Evolutionary conservation across 2,329 filamentous ascomycete genomes (phyloP), one percentile per base, ranked within the genome.

Genomic region (Thelonectria olida): DNA sequence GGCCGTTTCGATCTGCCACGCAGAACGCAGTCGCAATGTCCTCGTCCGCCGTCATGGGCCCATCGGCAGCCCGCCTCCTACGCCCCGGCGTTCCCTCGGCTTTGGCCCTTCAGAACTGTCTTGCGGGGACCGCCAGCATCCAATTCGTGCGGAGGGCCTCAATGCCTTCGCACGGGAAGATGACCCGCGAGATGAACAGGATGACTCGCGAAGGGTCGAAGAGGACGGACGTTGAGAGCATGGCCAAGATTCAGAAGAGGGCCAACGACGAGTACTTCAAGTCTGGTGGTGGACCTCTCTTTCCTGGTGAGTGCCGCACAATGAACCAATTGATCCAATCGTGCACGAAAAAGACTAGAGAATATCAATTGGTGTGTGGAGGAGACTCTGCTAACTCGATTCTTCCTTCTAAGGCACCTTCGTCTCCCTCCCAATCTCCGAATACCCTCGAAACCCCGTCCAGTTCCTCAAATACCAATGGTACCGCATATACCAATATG

Each of bases 371-470:
- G 5, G 7, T 20, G 17, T 39, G 3, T 5, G 13, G 50, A 28
- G 13, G 8, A 20, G 7, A 12, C 19, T 13, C 7, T 17, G 7
- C 48, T 55, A 5, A 28, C 34, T 13, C 23, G 19, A 19, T 52
- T 36, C 27, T 17, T 25, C 6, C 28, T n/a, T 48, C n/a, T 13
- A 58, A 85, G 84, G 79, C 64, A 84, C 82, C n/a, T 82, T 85
- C 55, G 72, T 85, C 45, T 63, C 81, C 15, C 73, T 83, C 9
- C 79, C 80, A 1, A 49, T 81, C 23, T 74, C 76, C 3, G 68
- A 71, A 53, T 75, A 75, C 49, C 73, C 78, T 25, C 64, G 65
- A 22, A 62, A 64, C 39, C 74, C 74, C 31, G 10, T 31, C 47
- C 47, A 67, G 9, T 72, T 80, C 58, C 45, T 74, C 44, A 64